Evolutionary conservation across 2,329 filamentous ascomycete genomes (phyloP), one percentile per base, ranked within the genome.

Genomic region (Capronia americana): DNA sequence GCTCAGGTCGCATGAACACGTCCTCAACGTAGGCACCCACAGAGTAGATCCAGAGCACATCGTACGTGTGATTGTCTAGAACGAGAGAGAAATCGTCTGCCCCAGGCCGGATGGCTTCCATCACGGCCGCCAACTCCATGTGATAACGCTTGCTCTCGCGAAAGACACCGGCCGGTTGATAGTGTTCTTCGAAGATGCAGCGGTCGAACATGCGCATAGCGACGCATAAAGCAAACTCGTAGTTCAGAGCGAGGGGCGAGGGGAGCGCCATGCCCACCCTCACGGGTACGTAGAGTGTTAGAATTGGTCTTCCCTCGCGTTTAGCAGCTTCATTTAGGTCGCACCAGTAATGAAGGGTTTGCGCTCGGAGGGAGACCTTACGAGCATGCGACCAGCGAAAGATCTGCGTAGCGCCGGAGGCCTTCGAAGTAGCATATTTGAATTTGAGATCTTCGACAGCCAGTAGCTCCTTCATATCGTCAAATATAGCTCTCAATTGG

Each of bases 361-460:
- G 44, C 20, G 57, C 44, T 34, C 57, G 57, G 11, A 60, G 26
- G 28, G 57, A 28, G 30, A 51, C 6, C 24, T 51, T 60, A n/a
- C 57, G 57, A 24, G 57, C 57, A 60, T 51, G 28, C n/a, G 57
- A 60, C 57, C 57, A 60, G 10, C 57, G 57, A 48, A 60, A 60
- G 4, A 60, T 60, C 24, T 60, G 30, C 5, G 41, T 32, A 2
- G 28, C n/a, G 44, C 26, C 28, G 4, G 44, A 23, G 20, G 57
- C 26, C 24, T 48, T 28, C 6, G 57, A 60, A 5, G 57, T 51
- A 28, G 57, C 57, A 17, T 60, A 60, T 32, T 51, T 60, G 44
- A 60, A 60, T 11, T 60, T 60, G n/a, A 60, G 44, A 41, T 60
- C 57, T 34, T 51, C 57, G 5, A 60, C 20, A 10, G 41, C 57